phyloP scores from a whole-genome alignment of 345 rosid species.

The Noccaea caerulescens region DNA sequence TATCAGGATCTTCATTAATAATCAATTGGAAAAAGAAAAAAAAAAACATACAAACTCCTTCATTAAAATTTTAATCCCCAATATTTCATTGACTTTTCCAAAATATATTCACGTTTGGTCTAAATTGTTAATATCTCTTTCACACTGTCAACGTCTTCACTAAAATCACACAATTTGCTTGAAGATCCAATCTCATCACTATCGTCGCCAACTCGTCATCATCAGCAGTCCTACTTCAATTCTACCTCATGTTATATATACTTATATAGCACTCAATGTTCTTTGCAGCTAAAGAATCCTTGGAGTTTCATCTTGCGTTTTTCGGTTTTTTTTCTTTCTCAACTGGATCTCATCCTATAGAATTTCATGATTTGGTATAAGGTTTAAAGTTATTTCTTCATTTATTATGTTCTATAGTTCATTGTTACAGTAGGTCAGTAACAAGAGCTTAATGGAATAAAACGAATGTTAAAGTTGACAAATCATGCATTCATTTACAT shows the following conservation, averaged over 20 bases:
- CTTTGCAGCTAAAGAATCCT: neutral
- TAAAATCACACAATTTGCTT: neutral
- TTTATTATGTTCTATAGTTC: no score
- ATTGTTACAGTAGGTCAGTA: neutral
- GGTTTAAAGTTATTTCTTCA: neutral
- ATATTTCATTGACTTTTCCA: neutral
- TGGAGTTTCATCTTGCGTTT: neutral
- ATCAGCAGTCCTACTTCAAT: neutral
- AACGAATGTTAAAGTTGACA: neutral
- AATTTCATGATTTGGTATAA: neutral
- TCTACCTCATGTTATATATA: no score
- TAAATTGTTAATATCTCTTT: no score
- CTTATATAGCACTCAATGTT: neutral
- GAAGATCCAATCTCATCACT: neutral
- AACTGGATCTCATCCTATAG: neutral
- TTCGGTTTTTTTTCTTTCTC: neutral
- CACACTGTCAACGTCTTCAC: neutral
- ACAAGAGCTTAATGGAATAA: neutral
- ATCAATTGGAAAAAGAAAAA: neutral
- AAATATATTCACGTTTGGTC: neutral
- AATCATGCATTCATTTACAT: neutral
- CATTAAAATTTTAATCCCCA: neutral
- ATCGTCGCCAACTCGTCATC: no score
- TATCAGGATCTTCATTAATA: no score
- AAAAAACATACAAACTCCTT: neutral